These are phyloP conservation scores for Symbiotaphrina buchneri DNA, from an alignment of 495 filamentous ascomycete species.

Conservation along the genomic window DNA sequence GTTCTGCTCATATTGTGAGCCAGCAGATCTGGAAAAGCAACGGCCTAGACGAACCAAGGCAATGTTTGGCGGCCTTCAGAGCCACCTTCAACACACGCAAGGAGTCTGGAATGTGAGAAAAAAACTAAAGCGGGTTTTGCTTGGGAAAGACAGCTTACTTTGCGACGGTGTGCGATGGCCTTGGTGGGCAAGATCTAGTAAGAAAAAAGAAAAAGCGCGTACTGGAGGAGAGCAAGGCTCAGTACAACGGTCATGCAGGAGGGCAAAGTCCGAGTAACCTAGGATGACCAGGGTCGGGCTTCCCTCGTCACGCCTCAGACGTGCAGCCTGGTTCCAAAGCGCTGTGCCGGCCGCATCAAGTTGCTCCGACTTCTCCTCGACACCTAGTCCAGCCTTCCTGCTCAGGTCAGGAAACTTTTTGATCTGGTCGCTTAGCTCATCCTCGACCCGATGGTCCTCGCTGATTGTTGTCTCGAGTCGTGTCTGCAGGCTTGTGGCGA, in stretches of 20 bases:
- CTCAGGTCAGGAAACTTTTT: too few relatives aligned
- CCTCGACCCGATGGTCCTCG: too few relatives aligned
- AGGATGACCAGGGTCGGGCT: constrained; percentile 5
- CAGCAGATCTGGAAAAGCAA: constrained; percentile 9
- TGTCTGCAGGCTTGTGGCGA: too few relatives aligned
- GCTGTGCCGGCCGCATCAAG: constrained; percentile 16
- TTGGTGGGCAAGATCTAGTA: constrained; percentile 39
- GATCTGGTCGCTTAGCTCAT: too few relatives aligned
- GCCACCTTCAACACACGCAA: constrained; percentile 39
- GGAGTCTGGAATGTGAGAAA: too few relatives aligned
- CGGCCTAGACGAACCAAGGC: constrained; percentile 30
- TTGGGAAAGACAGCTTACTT: constrained; percentile 5
- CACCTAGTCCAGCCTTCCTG: constrained; percentile 6
- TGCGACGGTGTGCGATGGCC: constrained; percentile 11
- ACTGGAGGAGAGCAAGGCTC: constrained; percentile 15
- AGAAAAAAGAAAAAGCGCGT: constrained; percentile 43
- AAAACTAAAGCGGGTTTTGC: too few relatives aligned
- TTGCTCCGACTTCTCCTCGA: constrained; percentile 6
- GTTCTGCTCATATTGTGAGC: constrained; percentile 14
- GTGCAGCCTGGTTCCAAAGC: constrained; percentile 48
- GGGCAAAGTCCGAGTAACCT: constrained; percentile 3
- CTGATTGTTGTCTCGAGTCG: too few relatives aligned
- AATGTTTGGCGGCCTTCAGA: constrained; percentile 39
- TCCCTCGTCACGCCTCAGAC: constrained; percentile 14
- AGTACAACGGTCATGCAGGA: constrained; percentile 4